phyloP scores from a whole-genome alignment of 176 grass and related monocot species.

The Eremochloa ophiuroides region DNA sequence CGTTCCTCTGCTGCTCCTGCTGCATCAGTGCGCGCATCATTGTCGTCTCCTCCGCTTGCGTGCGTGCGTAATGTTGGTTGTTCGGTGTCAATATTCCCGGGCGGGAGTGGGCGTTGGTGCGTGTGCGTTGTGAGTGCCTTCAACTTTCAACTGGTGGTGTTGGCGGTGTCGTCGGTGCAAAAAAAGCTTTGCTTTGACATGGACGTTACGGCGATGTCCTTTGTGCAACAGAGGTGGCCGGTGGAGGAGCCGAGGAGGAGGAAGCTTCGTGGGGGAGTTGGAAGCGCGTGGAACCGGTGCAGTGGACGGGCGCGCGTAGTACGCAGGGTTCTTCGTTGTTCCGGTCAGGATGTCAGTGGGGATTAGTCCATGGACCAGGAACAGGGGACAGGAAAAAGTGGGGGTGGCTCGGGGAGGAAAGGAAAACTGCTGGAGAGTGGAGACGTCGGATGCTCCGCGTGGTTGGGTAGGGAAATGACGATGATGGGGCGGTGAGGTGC shows the following conservation, averaged over 20 bases:
- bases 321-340: too few relatives aligned
- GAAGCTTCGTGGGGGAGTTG: neutral
- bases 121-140: too few relatives aligned
- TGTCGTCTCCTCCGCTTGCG: too few relatives aligned
- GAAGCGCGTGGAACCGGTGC: neutral
- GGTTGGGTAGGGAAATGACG: neutral
- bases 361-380: neutral
- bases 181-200: neutral
- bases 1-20: slow-evolving; percentile 26
- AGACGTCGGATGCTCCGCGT: neutral
- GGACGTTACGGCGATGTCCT: neutral
- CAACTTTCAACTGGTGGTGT: too few relatives aligned
- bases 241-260: neutral
- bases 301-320: neutral
- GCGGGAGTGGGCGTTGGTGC: too few relatives aligned
- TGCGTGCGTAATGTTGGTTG: neutral
- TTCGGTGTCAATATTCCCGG: too few relatives aligned
- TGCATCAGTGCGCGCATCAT: neutral
- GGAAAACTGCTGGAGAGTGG: neutral
- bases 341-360: neutral
- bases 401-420: neutral
- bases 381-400: neutral
- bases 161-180: neutral
- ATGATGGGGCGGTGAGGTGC: neutral
- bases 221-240: neutral